Evolutionary conservation across 306 rosid genomes (phyloP).

Genomic region (Psophocarpus tetragonolobus): DNA sequence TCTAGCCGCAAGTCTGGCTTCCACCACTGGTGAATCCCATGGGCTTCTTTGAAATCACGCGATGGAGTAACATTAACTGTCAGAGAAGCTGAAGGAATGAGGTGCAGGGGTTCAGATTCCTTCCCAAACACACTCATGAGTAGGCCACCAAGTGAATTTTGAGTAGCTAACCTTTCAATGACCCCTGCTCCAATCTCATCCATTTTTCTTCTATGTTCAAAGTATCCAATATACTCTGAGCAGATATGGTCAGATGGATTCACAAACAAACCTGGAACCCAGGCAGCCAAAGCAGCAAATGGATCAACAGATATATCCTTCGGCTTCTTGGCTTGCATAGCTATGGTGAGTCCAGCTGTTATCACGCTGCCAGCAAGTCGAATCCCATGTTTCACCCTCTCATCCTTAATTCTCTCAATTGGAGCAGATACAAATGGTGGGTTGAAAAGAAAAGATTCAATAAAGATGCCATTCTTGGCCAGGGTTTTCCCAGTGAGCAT

Average conservation of each 20-base stretch:
- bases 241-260: slow-evolving; percentile 76
- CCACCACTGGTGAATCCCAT: slow-evolving; percentile 99
- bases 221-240: slow-evolving; percentile 89
- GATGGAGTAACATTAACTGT: slow-evolving; percentile 51
- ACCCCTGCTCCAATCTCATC: slow-evolving; percentile 78
- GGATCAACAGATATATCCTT: slow-evolving; percentile 43
- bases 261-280: slow-evolving; percentile 81
- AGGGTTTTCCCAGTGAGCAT: slow-evolving; percentile 85
- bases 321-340: slow-evolving; percentile 58
- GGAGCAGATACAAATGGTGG: slow-evolving; percentile 86
- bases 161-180: slow-evolving; percentile 86
- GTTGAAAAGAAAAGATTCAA: slow-evolving; percentile 80
- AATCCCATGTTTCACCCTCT: slow-evolving; percentile 77
- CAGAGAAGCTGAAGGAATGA: slow-evolving; percentile 86
- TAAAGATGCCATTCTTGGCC: slow-evolving; percentile 60
- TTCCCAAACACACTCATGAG: slow-evolving; percentile 71
- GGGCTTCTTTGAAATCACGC: slow-evolving; percentile 76
- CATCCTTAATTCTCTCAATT: slow-evolving; percentile 72
- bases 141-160: slow-evolving; percentile 74
- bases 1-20: slow-evolving; percentile 52
- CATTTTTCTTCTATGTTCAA: slow-evolving; percentile 89
- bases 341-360: slow-evolving; percentile 85
- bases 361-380: slow-evolving; percentile 77
- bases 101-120: slow-evolving; percentile 76
- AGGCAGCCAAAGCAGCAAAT: slow-evolving; percentile 64